A percentile compares a stretch with the other conserved stretches of the same genome.
Conservation (phyloP, 495 filamentous ascomycete genomes). For the Talaromyces nanjingensis region DNA sequence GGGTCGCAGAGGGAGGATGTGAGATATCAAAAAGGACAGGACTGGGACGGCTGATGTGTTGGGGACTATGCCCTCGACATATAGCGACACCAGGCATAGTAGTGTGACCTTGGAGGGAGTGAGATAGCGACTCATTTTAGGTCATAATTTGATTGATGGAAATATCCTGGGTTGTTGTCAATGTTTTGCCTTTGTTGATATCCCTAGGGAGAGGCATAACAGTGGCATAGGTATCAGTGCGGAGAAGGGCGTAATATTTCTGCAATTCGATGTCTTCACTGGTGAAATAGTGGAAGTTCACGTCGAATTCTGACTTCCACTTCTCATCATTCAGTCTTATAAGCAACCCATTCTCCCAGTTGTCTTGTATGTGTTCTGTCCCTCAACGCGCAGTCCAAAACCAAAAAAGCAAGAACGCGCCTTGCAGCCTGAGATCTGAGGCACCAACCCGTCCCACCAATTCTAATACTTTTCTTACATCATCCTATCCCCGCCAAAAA, state of each 20-base stretch:
- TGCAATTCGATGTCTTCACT: neutral
- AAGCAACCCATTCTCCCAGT: neutral
- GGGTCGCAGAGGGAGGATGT: slow-evolving; percentile 50
- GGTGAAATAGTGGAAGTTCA: neutral
- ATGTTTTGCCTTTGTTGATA: neutral
- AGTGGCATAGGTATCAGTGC: neutral
- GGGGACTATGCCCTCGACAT: slow-evolving; percentile 68
- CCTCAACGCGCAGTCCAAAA: neutral
- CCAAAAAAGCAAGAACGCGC: neutral
- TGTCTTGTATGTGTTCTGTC: neutral
- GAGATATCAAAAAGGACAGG: slow-evolving; percentile 74
- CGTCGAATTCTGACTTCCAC: neutral
- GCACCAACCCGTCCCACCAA: neutral
- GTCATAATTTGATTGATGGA: neutral
- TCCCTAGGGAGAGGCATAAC: neutral
- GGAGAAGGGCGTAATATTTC: neutral
- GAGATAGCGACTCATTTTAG: slow-evolving; percentile 67
- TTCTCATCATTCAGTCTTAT: neutral
- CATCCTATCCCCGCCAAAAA: neutral
- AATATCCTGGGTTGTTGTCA: neutral
- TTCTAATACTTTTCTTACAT: too few relatives aligned
- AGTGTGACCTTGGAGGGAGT: slow-evolving; percentile 81
- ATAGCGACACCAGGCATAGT: slow-evolving; percentile 72
- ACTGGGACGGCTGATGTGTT: slow-evolving; percentile 70
- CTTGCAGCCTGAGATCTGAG: neutral